Evolutionary conservation across 805 yeast genomes (phyloP), one percentile per base, ranked within the genome.

Genomic region (Vanderwaltozyma yarrowii): DNA sequence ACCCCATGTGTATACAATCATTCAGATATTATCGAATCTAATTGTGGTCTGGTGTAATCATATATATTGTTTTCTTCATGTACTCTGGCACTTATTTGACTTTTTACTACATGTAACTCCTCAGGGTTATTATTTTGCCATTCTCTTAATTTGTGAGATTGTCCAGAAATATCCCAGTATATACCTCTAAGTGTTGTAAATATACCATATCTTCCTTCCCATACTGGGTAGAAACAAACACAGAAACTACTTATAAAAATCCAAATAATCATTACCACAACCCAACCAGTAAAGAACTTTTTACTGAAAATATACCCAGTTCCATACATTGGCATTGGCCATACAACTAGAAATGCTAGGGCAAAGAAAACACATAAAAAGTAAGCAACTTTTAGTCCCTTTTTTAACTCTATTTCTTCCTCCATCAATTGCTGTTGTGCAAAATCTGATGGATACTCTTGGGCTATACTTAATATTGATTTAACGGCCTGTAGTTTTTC

Each of bases 321-420:
- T 24, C 95, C 96, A 58, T 80, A 86, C 92, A 87, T 80, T 46
- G 96, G 95, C 86, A 86, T 82, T 51, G 96, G 96, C 92, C 94
- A 85, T 23, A 86, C 52, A 19, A 87, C 70, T 24, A 86, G 62
- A 35, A 86, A 63, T 33, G 79, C 67, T 8, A 84, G 47, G 5
- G 85, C 76, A 47, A 84, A 67, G 31, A 71, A 62, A 2, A 73
- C 58, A 55, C 88, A 80, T 30, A 82, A 63, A 38, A 62, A 62
- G 27, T 74, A 71, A 1, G 88, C 92, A 30, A 64, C 62, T 48
- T 71, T 78, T 35, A 83, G 71, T 7, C 84, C 77, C 49, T 63
- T 71, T 36, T 61, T 59, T 45, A 86, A 69, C 9, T 66, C 57
- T 6, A 52, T 64, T 36, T 69, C 65, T 44, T 83, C 94, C 27